Evolutionary conservation across 257 asterid genomes (phyloP).

Genomic region (Lycium ferocissimum): DNA sequence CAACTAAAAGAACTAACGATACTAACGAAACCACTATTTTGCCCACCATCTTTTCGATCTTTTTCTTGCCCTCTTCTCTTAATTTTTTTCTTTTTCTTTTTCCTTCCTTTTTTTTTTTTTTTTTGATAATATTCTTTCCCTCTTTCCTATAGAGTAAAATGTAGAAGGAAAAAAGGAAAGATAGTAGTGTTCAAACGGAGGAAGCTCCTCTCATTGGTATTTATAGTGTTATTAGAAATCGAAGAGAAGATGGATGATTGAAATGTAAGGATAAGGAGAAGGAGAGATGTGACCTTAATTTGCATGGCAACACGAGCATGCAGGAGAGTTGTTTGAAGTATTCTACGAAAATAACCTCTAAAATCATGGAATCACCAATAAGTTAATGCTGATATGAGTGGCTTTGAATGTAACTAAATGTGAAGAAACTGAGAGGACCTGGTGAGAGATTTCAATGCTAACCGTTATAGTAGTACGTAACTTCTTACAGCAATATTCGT

Average conservation of each 20-base stretch:
- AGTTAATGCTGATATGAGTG: not conserved
- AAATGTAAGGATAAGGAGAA: not conserved
- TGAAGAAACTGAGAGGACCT: not conserved
- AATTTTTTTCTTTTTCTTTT: no score
- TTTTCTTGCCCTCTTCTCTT: not conserved
- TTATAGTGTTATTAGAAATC: not conserved
- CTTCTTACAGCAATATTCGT: not conserved
- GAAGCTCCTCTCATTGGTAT: not conserved
- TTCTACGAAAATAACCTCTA: not conserved
- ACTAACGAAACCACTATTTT: slow-evolving; percentile 48
- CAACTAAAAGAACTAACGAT: slow-evolving; percentile 63
- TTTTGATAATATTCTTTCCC: slow-evolving; percentile 22
- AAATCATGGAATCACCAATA: not conserved
- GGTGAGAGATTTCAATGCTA: not conserved
- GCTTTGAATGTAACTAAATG: not conserved
- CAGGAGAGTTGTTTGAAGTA: not conserved
- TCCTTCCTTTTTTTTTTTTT: not conserved
- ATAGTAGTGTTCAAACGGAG: not conserved
- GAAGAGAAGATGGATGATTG: slow-evolving; percentile 26
- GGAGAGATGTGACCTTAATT: not conserved
- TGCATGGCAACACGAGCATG: slow-evolving; percentile 25
- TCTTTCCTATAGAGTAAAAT: not conserved
- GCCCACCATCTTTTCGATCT: slow-evolving; percentile 43
- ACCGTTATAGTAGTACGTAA: not conserved
- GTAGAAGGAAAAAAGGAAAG: slow-evolving; percentile 31